Conservation (phyloP, 2,329 filamentous ascomycete genomes). For the Torrubiella hemipterigena region DNA sequence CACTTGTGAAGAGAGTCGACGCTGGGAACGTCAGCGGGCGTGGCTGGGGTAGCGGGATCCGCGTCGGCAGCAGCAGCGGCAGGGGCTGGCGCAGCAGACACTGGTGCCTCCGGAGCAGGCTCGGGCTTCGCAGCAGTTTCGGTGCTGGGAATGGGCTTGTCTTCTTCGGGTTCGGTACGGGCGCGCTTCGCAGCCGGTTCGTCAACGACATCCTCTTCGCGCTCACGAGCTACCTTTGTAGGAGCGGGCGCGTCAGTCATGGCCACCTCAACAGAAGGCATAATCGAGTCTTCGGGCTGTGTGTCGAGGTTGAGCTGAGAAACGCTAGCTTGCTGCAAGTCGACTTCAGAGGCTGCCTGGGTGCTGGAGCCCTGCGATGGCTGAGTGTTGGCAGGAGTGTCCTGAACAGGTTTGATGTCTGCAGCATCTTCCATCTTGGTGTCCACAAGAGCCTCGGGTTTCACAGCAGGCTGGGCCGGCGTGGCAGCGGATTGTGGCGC, state of each 20-base stretch:
- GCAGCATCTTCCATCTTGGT: slow-evolving; percentile 6
- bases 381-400: background rate
- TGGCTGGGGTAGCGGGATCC: slow-evolving; percentile 2
- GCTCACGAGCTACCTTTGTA: slow-evolving; percentile 57
- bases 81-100: slow-evolving; percentile 11
- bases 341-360: slow-evolving; percentile 21
- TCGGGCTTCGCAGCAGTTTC: background rate
- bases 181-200: slow-evolving; percentile 71
- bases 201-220: slow-evolving; percentile 58
- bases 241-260: slow-evolving; percentile 41
- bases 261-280: slow-evolving; percentile 27
- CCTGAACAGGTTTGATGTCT: no score
- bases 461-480: background rate
- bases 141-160: slow-evolving; percentile 15
- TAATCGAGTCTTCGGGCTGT: slow-evolving; percentile 15
- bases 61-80: slow-evolving; percentile 10
- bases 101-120: slow-evolving; percentile 1
- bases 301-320: slow-evolving; percentile 27
- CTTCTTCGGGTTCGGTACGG: slow-evolving; percentile 51
- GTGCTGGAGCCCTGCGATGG: slow-evolving; percentile 6
- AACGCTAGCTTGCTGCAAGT: slow-evolving; percentile 22
- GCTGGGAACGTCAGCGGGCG: slow-evolving; percentile 6
- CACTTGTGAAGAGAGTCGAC: slow-evolving; percentile 24
- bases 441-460: background rate
- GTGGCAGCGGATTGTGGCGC: background rate